Conservation (phyloP, 768 basidiomycete species). For the Boletus bicolor region DNA sequence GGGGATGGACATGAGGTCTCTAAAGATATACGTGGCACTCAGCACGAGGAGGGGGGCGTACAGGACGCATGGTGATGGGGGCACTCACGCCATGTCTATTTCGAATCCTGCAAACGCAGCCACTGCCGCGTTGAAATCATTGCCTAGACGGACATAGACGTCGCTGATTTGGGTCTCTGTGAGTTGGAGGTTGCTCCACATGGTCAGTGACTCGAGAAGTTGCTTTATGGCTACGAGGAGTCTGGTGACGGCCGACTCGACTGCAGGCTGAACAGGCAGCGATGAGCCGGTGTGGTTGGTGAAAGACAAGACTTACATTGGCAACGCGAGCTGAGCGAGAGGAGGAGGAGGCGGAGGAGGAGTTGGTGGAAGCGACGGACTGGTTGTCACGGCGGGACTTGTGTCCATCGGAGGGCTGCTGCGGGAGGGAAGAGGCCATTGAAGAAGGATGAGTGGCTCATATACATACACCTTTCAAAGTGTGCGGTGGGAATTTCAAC, state of each 20-base stretch:
- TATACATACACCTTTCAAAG: background rate
- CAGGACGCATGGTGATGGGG: conserved; percentile 10
- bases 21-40: conserved; percentile 32
- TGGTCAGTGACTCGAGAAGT: conserved; percentile 84
- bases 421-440: conserved; percentile 24
- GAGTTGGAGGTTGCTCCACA: conserved; percentile 74
- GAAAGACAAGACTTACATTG: conserved; percentile 24
- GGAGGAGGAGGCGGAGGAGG: conserved; percentile 35
- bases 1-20: conserved; percentile 85
- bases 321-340: conserved; percentile 20
- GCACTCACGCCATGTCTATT: conserved; percentile 86
- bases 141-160: conserved; percentile 93
- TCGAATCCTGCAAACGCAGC: conserved; percentile 80
- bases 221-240: conserved; percentile 93
- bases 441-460: conserved; percentile 9
- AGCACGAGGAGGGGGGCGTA: conserved; percentile 9
- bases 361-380: conserved; percentile 48
- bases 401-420: conserved; percentile 33
- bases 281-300: background rate
- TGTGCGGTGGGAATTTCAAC: conserved; percentile 16
- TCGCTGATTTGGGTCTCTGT: conserved; percentile 87
- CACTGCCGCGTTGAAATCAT: conserved; percentile 94
- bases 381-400: conserved; percentile 51
- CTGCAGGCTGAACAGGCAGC: conserved; percentile 51
- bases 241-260: conserved; percentile 89